Conservation (phyloP, 2,329 filamentous ascomycete species). For the Penicillium olsonii region DNA sequence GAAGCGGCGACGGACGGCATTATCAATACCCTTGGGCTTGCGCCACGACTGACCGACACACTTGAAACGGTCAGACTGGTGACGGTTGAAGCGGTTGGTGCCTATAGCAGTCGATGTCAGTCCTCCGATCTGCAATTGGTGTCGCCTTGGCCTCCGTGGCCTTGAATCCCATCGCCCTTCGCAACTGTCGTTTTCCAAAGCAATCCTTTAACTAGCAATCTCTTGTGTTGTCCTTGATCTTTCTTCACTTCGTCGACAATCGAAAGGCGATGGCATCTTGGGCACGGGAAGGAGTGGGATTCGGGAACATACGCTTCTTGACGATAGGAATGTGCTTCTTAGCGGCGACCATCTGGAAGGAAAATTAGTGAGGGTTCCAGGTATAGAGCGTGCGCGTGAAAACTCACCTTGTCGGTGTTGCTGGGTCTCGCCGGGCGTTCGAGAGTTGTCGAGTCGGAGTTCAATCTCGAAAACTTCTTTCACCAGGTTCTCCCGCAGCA, state of each 20-base stretch:
- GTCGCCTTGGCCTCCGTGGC: conserved; percentile 5
- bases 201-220: not conserved
- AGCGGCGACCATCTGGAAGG: conserved; percentile 83
- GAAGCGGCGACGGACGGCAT: conserved; percentile 95
- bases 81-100: conserved; percentile 92
- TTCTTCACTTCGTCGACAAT: conserved; percentile 12
- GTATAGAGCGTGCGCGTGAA: conserved; percentile 7
- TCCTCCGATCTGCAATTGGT: conserved; percentile 35
- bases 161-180: conserved; percentile 8
- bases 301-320: conserved; percentile 91
- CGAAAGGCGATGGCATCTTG: conserved; percentile 26
- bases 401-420: conserved; percentile 49
- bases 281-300: conserved; percentile 10
- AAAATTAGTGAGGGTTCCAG: conserved; percentile 9
- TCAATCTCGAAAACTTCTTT: conserved; percentile 44
- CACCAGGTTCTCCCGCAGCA: conserved; percentile 36
- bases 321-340: conserved; percentile 99
- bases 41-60: conserved; percentile 89
- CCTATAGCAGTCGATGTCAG: conserved; percentile 57
- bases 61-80: conserved; percentile 97
- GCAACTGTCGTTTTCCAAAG: not conserved
- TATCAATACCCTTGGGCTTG: conserved; percentile 99
- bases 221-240: conserved; percentile 2
- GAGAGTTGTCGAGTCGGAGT: conserved; percentile 45
- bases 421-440: conserved; percentile 46